Percentiles rank a stretch among this genome's conserved stretches.
Evolutionary conservation across 2,329 filamentous ascomycete species (phyloP).

Genomic region (Calycina herbarum): DNA sequence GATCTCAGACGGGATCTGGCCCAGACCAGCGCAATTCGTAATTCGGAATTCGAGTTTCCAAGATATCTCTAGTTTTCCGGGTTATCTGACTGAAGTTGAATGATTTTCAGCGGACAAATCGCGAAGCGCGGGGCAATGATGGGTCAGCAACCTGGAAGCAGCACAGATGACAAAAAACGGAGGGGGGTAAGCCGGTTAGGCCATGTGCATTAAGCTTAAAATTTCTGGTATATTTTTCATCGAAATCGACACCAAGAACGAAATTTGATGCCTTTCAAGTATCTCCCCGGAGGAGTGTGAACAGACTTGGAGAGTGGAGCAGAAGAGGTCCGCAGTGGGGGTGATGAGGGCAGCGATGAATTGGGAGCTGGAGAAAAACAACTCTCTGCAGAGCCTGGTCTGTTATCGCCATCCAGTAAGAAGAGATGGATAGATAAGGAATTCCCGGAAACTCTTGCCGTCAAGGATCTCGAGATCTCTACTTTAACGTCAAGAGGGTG

Average conservation of each 20-base stretch:
- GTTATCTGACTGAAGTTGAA: not conserved
- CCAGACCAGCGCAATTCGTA: not conserved
- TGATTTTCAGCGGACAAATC: not conserved
- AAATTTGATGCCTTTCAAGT: not conserved
- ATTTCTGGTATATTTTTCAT: not conserved
- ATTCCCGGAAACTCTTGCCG: not conserved
- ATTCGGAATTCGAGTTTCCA: not conserved
- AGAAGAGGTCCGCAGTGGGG: not conserved
- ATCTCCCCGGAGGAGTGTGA: slow-evolving; percentile 8
- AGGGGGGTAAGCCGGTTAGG: not conserved
- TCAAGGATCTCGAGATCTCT: not conserved
- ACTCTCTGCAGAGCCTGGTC: not conserved
- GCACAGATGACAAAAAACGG: not conserved
- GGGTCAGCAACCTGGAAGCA: not conserved
- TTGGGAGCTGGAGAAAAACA: slow-evolving; percentile 5
- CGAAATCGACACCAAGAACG: not conserved
- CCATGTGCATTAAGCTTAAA: not conserved
- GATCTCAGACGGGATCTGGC: not conserved
- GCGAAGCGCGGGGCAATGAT: not conserved
- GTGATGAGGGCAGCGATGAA: not conserved
- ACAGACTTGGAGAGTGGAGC: not conserved
- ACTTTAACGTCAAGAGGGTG: not conserved
- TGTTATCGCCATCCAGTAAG: not conserved
- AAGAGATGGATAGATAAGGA: slow-evolving; percentile 1
- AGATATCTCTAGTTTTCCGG: not conserved